Base-by-base conservation (phyloP, 176 grass and related monocot genomes). In the Paspalum notatum region DNA sequence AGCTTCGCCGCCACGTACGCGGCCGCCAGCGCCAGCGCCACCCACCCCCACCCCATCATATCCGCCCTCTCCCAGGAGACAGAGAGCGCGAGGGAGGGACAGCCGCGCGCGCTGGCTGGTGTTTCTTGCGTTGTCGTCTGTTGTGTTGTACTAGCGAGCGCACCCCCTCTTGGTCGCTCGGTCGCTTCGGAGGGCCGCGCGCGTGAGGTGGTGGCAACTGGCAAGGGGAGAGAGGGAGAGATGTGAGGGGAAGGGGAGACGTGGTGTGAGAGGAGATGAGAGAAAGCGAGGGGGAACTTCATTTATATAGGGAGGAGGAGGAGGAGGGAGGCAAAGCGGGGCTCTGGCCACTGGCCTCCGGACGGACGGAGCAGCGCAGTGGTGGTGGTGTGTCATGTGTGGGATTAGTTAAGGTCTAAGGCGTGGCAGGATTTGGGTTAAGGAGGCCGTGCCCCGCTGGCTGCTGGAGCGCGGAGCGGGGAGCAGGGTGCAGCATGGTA, bases 221-320 rank as follows among this genome's bases (percentile, higher is more conserved):
- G 82, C 55, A 55, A 76, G 32, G 74, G 67, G 60, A 61, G 64
- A 44, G 22, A 21, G 22, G 25, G 18, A 58, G 17, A 24, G 21
- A 41, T 1, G 22, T 22, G 22, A 60, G 18, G 65, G 17, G 38
- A 27, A 26, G 65, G 57, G 40, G 74, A 75, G 75, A 73, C 47
- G 87, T 69, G 79, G 80, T 87, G n/a, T n/a, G n/a, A n/a, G 68
- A 52, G 79, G 70, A 75, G 79, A 73, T 39, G 65, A 50, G 71
- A 67, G 26, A 65, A 44, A 63, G 44, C 71, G 46, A 48, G 53
- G 72, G 45, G 62, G n/a, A n/a, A n/a, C n/a, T n/a, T n/a, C n/a
- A 15, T 87, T 91, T 88, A 87, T 91, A 81, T 91, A n/a, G n/a
- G n/a, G n/a, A n/a, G n/a, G n/a, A 87, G 80, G 20, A 38, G 49